phyloP scores from a whole-genome alignment of 768 basidiomycete species.

The Paxillus involutus region DNA sequence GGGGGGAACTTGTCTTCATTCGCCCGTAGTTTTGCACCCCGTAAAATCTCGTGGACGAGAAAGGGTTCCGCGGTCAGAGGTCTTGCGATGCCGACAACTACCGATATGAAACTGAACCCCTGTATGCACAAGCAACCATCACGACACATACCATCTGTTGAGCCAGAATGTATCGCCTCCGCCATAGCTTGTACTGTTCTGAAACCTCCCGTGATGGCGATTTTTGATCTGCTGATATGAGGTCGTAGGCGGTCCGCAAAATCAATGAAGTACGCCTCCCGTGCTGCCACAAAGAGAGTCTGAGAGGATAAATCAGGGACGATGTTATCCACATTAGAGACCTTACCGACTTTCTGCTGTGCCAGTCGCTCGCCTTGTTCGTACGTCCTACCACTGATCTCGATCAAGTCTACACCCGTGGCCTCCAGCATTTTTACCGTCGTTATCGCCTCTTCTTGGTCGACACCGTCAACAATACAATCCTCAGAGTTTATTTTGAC shows the following conservation, averaged over 20 bases:
- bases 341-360: slow-evolving; percentile 10
- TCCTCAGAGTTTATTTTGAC: slow-evolving; percentile 36
- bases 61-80: slow-evolving; percentile 31
- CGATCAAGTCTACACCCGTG: slow-evolving; percentile 38
- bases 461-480: slow-evolving; percentile 27
- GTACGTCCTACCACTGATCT: slow-evolving; percentile 41
- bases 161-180: slow-evolving; percentile 22
- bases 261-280: slow-evolving; percentile 32
- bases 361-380: slow-evolving; percentile 15
- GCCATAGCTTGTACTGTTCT: slow-evolving; percentile 28
- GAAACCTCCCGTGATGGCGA: slow-evolving; percentile 33
- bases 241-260: slow-evolving; percentile 29
- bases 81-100: slow-evolving; percentile 31
- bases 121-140: neutral
- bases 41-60: slow-evolving; percentile 27
- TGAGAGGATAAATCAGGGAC: neutral
- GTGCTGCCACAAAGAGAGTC: slow-evolving; percentile 9
- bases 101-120: neutral
- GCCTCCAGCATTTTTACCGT: slow-evolving; percentile 34
- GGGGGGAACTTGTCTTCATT: slow-evolving; percentile 34
- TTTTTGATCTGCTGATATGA: slow-evolving; percentile 22
- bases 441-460: slow-evolving; percentile 29
- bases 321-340: neutral
- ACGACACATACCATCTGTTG: slow-evolving; percentile 25
- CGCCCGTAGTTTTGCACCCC: slow-evolving; percentile 20